Evolutionary conservation across 345 rosid genomes (phyloP), one percentile per base, ranked within the genome.

Genomic region (Ailanthus altissimus): DNA sequence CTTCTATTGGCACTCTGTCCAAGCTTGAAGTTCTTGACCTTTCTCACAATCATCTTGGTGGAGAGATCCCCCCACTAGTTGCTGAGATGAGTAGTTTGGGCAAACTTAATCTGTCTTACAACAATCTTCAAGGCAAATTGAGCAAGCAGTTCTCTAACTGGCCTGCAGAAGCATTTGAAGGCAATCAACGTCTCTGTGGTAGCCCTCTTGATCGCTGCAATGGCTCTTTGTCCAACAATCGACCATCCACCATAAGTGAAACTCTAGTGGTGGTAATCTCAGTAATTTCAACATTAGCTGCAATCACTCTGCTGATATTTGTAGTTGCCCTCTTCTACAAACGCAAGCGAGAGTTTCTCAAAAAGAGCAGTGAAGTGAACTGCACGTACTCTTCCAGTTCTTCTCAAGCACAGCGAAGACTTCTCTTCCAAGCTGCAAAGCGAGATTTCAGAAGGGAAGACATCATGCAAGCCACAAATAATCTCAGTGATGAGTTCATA

Each of bases 21-120:
- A 96, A 89, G 85, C 93, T 93, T 7, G 98, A 91, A 86, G 82
- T 80, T 1, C 99, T 96, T 50, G 88, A 93, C 86, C 86, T 96
- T 38, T 96, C 99, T 47, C 91, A 91, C 70, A 93, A 93, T 78
- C 89, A 86, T 59, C 85, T 96, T 13, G 76, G 50, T 0, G 99
- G 98, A 6, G 89, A 86, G 70, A 78, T 96, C 47, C 99, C 99
- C 80, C 73, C 87, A 6, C 74, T 84, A 65, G 78, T 96, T 0
- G 92, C 87, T 0, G 87, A 81, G 0, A 90, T 92, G 98, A 88
- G 85, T 82, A 92, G 99, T 83, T 85, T 96, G 20, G 97, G 90
- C 9, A 90, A 87, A 84, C 93, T 96, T 20, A 80, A 92, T 72
- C 86, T 96, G 73, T 92, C 99, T 28, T 90, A 74, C 80, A 96